Evolutionary conservation across 2,329 filamentous ascomycete species (phyloP), one percentile per base, ranked within the genome.

Genomic region (Orbilia ellipsospora): DNA sequence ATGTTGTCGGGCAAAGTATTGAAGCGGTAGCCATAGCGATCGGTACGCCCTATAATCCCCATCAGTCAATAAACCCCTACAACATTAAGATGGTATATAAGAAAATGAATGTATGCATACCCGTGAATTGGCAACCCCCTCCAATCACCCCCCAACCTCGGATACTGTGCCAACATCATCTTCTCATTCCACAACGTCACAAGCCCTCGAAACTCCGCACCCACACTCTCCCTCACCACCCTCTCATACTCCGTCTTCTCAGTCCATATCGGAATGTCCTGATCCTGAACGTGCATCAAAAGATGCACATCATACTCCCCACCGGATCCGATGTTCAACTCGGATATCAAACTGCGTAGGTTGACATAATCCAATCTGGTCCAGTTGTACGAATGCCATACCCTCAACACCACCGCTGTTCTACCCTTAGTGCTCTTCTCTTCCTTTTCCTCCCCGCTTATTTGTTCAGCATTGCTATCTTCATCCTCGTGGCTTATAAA

Each of bases 171-270:
- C 63, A 90, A 86, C 93, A 98, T 97, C 82, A 97, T 93, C 23
- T 91, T 90, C 82, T 96, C 93, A 0, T 92, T 95, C 95, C 95
- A 99, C 5, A 98, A 86, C 0, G 92, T 96, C 18, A 92, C 92
- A 81, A 99, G 89, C 55, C 92, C 92, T 78, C 88, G 90, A 83
- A 99, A 97, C 80, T 99, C 95, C 78, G 89, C 86, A 0, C 95
- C 92, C 12, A 94, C 87, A 26, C 88, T 87, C 59, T 90, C 88
- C 62, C 88, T 85, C 81, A 91, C 90, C 69, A 86, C 90, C 80
- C 85, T 86, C 81, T 87, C 85, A 84, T 90, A 97, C 59, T 85
- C 86, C 55, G 88, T 87, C 62, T 89, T 85, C 78, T 92, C 90
- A 0, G 91, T 90, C 90, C 91, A 95, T 79, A 96, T 89, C 7